Conservation (phyloP, 495 filamentous ascomycete genomes). For the Penicillium taxi region DNA sequence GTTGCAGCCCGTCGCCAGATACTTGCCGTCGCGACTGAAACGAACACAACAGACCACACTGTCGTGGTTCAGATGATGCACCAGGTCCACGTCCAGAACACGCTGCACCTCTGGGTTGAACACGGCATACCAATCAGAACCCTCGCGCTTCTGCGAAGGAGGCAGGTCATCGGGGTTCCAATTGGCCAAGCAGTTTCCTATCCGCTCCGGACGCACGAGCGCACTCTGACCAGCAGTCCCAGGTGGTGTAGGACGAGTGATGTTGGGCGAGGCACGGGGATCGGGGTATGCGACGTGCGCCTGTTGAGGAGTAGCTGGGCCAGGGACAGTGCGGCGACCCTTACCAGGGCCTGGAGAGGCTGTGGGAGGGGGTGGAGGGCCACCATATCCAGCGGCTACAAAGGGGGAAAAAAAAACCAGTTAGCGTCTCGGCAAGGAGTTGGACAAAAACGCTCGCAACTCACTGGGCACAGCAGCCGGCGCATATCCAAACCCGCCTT, state of each 20-base stretch:
- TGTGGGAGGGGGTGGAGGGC: constrained; percentile 67
- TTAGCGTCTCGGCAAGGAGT: constrained; percentile 23
- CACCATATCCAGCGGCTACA: constrained; percentile 50
- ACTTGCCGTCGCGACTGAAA: constrained; percentile 83
- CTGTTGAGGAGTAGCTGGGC: constrained; percentile 85
- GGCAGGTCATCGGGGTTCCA: constrained; percentile 80
- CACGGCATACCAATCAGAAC: constrained; percentile 78
- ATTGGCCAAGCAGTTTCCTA: constrained; percentile 78
- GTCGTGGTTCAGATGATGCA: constrained; percentile 79
- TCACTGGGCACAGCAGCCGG: constrained; percentile 62
- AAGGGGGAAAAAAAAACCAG: constrained; percentile 4
- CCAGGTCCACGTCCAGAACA: constrained; percentile 75
- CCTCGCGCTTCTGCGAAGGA: constrained; percentile 72
- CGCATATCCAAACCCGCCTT: constrained; percentile 52
- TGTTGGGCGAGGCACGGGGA: constrained; percentile 73
- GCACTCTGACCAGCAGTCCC: constrained; percentile 34
- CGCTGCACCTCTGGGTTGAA: constrained; percentile 82
- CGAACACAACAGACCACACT: constrained; percentile 88
- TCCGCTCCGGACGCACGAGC: constrained; percentile 43
- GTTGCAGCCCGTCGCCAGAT: constrained; percentile 84
- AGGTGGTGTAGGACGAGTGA: constrained; percentile 72
- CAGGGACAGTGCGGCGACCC: constrained; percentile 52
- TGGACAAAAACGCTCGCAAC: constrained; percentile 28
- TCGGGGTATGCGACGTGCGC: constrained; percentile 77
- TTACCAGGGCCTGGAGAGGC: constrained; percentile 81